A percentile compares a stretch with the other conserved stretches of the same genome.
Evolutionary conservation across 495 filamentous ascomycete genomes (phyloP).

Genomic region (Talaromyces ruber): DNA sequence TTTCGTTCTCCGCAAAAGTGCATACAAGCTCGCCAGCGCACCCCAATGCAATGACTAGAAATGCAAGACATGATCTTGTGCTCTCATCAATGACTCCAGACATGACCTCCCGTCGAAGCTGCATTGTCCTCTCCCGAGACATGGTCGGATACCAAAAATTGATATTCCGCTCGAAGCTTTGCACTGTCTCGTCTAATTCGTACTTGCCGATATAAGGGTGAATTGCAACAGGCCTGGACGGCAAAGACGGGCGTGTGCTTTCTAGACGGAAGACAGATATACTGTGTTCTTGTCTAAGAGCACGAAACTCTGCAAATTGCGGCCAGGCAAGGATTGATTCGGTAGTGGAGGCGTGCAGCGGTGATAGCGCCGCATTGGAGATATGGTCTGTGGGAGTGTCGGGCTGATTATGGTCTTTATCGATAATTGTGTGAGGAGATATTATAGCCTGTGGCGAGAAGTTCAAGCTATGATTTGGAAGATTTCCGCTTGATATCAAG

Average conservation of each 20-base stretch:
- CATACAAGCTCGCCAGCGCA: conserved; percentile 8
- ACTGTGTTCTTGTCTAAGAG: conserved; percentile 4
- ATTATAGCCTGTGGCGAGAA: not conserved
- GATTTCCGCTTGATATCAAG: not conserved
- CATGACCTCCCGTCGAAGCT: conserved; percentile 1
- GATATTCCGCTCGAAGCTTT: conserved; percentile 8
- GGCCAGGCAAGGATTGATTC: conserved; percentile 13
- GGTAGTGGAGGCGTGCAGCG: conserved; percentile 11
- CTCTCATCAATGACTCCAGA: not conserved
- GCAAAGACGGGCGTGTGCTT: not conserved
- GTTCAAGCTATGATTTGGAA: not conserved
- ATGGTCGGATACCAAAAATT: conserved; percentile 15
- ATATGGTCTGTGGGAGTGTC: conserved; percentile 7
- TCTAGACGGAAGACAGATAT: conserved; percentile 8
- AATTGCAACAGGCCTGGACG: not conserved
- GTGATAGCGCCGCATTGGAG: conserved; percentile 10
- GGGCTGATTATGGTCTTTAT: not conserved
- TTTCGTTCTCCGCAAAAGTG: not conserved
- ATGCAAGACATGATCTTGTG: conserved; percentile 6
- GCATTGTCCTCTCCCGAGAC: not conserved
- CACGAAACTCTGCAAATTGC: conserved; percentile 6
- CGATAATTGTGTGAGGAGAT: not conserved
- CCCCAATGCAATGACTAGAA: conserved; percentile 11
- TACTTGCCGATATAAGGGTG: conserved; percentile 7
- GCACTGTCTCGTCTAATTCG: conserved; percentile 6